Percentiles rank a stretch among this genome's conserved stretches.
These are phyloP conservation scores for Talaromyces sp. DNA, from an alignment of 2,329 filamentous ascomycete genomes.

Conservation along the genomic window DNA sequence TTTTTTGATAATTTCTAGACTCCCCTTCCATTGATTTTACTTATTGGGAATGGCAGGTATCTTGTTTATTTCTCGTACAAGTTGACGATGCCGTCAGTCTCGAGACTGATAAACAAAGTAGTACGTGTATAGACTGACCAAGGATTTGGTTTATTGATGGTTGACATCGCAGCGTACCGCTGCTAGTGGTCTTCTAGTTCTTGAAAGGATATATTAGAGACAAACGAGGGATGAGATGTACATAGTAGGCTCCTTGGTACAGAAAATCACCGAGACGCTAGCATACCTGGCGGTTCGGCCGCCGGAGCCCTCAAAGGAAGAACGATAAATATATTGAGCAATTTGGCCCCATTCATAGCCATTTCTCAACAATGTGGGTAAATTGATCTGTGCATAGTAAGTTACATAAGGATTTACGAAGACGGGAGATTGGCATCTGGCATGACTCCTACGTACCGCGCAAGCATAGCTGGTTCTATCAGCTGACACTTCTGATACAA, in stretches of 20 bases:
- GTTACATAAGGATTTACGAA: background rate
- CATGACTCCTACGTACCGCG: background rate
- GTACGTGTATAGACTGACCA: background rate
- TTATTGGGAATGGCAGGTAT: background rate
- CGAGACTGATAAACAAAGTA: background rate
- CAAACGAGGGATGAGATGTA: background rate
- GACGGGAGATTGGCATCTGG: background rate
- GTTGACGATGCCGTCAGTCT: background rate
- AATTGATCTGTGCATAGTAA: background rate
- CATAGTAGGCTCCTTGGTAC: background rate
- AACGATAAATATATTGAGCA: background rate
- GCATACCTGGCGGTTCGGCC: background rate
- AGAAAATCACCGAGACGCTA: background rate
- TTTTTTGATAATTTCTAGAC: background rate
- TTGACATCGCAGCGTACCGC: background rate
- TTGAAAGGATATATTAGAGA: background rate
- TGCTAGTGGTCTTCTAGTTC: background rate
- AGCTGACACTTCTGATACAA: background rate
- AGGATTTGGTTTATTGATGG: background rate
- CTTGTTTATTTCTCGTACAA: background rate
- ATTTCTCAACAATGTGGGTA: background rate
- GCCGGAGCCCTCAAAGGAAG: background rate
- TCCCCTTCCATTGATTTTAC: background rate
- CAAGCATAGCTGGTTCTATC: background rate
- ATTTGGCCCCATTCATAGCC: background rate